These are phyloP conservation scores for Cylindrotheca closterium DNA, from an alignment of 108 stramenopile genomes.

Conservation along the genomic window DNA sequence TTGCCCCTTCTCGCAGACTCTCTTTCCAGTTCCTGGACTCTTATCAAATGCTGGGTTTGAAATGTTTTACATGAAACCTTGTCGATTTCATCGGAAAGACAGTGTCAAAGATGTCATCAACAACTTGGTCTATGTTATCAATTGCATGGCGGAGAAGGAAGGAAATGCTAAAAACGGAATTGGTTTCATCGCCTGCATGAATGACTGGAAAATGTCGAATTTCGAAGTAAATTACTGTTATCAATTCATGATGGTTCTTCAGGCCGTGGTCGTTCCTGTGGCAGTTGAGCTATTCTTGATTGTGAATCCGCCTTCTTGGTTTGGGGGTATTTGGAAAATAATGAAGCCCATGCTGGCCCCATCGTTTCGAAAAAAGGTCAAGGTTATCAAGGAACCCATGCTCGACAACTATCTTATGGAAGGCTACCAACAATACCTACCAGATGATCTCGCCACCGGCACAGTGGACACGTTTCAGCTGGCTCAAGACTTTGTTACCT, in stretches of 20 bases:
- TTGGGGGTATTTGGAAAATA: conserved; percentile 40
- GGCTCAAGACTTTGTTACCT: conserved; percentile 27
- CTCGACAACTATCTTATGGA: conserved; percentile 22
- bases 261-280: conserved; percentile 37
- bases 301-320: conserved; percentile 57
- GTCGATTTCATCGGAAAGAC: conserved; percentile 43
- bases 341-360: conserved; percentile 44
- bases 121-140: conserved; percentile 50
- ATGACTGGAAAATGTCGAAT: conserved; percentile 45
- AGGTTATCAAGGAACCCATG: conserved; percentile 23
- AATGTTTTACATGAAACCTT: conserved; percentile 54
- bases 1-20: conserved; percentile 15
- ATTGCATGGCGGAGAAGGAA: conserved; percentile 31
- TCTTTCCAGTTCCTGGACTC: conserved; percentile 50
- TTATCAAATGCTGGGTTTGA: conserved; percentile 34
- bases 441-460: conserved; percentile 39
- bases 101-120: conserved; percentile 30
- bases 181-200: conserved; percentile 52
- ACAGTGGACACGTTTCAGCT: conserved; percentile 21
- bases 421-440: conserved; percentile 30
- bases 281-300: conserved; percentile 44
- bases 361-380: conserved; percentile 45
- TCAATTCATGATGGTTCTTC: conserved; percentile 50
- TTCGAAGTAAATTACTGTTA: conserved; percentile 41
- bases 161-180: conserved; percentile 40